phyloP scores from a whole-genome alignment of 2,329 filamentous ascomycete genomes.

The Coniochaeta hoffmannii region DNA sequence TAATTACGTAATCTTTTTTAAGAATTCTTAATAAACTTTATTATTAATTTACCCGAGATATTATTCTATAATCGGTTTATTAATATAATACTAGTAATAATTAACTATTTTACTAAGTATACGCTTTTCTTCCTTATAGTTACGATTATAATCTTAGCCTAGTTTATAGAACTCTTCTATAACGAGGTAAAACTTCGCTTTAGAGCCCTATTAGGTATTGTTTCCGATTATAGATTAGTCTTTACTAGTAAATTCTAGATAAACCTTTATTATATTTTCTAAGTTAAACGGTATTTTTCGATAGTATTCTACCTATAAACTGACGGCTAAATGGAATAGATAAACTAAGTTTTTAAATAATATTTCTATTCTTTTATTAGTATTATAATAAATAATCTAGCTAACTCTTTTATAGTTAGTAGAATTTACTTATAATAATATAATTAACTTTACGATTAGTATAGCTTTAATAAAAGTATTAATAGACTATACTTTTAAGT shows the following conservation, averaged over 20 bases:
- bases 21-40: not conserved
- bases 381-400: not conserved
- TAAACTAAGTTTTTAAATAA: conserved; percentile 8
- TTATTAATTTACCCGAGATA: not conserved
- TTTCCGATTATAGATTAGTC: not conserved
- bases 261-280: conserved; percentile 5
- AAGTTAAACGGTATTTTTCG: not conserved
- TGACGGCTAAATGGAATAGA: conserved; percentile 7
- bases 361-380: conserved; percentile 7
- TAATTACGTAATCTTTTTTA: not conserved
- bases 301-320: conserved; percentile 7
- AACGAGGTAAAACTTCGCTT: not conserved
- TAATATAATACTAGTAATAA: not conserved
- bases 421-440: not conserved
- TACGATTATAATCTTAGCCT: not conserved
- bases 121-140: not conserved
- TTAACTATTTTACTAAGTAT: not conserved
- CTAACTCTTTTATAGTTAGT: not conserved
- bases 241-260: not conserved
- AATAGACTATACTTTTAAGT: not conserved
- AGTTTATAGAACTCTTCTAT: not conserved
- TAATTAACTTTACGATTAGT: not conserved
- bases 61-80: not conserved
- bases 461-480: not conserved
- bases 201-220: not conserved